These are phyloP conservation scores for Marasmius fiardii DNA, from an alignment of 1,284 basidiomycete genomes.

Conservation along the genomic window DNA sequence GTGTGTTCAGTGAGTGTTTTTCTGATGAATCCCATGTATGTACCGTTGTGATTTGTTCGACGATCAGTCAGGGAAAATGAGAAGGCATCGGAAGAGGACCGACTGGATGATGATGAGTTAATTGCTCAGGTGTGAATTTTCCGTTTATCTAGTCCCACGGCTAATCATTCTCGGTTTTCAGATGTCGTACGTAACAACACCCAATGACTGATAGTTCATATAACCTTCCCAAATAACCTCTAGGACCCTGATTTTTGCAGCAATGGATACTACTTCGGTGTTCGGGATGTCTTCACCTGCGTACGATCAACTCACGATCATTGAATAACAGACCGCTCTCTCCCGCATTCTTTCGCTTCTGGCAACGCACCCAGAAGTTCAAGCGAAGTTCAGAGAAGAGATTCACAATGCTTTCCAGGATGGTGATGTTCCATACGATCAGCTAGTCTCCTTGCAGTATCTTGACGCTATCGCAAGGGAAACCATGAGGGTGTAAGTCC, in stretches of 20 bases:
- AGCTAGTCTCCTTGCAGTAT: conserved; percentile 19
- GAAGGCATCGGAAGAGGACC: conserved; percentile 27
- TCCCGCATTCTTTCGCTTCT: not conserved
- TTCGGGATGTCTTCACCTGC: not conserved
- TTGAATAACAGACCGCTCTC: not conserved
- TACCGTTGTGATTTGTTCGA: not conserved
- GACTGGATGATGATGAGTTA: conserved; percentile 29
- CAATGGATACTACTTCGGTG: conserved; percentile 26
- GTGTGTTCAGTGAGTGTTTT: conserved; percentile 34
- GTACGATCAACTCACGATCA: not conserved
- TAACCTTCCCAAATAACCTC: not conserved
- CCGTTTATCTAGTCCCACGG: too few species aligned
- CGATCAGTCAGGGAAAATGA: conserved; percentile 29
- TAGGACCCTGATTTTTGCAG: conserved; percentile 26
- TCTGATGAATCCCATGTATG: not conserved
- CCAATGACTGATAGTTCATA: too few species aligned
- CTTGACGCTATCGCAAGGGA: conserved; percentile 22
- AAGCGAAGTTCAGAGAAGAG: conserved; percentile 2
- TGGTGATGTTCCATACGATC: conserved; percentile 17
- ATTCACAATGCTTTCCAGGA: not conserved
- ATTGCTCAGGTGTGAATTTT: conserved; percentile 20
- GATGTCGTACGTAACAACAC: conserved; percentile 11
- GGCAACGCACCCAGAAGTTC: conserved; percentile 2
- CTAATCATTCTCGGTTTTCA: conserved; percentile 5
- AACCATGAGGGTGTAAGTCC: conserved; percentile 22